Percentiles rank a stretch among this genome's conserved stretches.
phyloP scores from a whole-genome alignment of 805 yeast species.

The Yarrowia sp. region DNA sequence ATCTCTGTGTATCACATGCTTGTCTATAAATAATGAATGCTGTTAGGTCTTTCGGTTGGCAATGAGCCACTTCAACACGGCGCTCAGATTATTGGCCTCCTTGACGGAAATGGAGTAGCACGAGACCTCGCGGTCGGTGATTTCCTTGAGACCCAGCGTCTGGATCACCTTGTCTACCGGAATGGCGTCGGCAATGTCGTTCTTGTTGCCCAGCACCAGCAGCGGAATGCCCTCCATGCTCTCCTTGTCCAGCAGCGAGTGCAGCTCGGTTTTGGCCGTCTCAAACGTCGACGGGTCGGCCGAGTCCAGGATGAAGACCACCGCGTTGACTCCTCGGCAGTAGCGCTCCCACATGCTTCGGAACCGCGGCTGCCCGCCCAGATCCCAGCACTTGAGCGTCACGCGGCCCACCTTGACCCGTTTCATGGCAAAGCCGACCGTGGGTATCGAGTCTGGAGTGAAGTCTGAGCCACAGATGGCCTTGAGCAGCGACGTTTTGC shows the following conservation, averaged over 20 bases:
- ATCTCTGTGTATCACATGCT: not conserved
- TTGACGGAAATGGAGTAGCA: slow-evolving; percentile 42
- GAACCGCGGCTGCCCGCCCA: slow-evolving; percentile 44
- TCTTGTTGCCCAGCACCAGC: slow-evolving; percentile 41
- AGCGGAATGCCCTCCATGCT: slow-evolving; percentile 39
- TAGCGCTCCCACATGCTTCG: slow-evolving; percentile 44
- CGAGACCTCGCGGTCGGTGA: slow-evolving; percentile 39
- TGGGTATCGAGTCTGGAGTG: slow-evolving; percentile 41
- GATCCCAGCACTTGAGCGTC: slow-evolving; percentile 43
- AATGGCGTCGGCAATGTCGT: slow-evolving; percentile 38
- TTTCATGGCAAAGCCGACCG: slow-evolving; percentile 43
- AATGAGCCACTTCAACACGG: slow-evolving; percentile 41
- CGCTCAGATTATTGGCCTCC: slow-evolving; percentile 38
- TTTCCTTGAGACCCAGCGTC: slow-evolving; percentile 36
- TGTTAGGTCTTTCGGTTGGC: slow-evolving; percentile 38
- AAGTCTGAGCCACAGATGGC: slow-evolving; percentile 40
- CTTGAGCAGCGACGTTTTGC: slow-evolving; percentile 40
- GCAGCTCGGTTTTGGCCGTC: slow-evolving; percentile 39
- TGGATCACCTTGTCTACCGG: slow-evolving; percentile 39
- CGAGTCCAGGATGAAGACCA: slow-evolving; percentile 41
- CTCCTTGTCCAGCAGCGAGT: slow-evolving; percentile 36
- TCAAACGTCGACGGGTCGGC: slow-evolving; percentile 39
- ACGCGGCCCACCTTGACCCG: slow-evolving; percentile 39
- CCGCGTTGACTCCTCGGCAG: slow-evolving; percentile 41
- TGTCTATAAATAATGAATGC: slow-evolving; percentile 18